Conservation (phyloP, 148 eudicot species). For the Chenopodium suecicum region DNA sequence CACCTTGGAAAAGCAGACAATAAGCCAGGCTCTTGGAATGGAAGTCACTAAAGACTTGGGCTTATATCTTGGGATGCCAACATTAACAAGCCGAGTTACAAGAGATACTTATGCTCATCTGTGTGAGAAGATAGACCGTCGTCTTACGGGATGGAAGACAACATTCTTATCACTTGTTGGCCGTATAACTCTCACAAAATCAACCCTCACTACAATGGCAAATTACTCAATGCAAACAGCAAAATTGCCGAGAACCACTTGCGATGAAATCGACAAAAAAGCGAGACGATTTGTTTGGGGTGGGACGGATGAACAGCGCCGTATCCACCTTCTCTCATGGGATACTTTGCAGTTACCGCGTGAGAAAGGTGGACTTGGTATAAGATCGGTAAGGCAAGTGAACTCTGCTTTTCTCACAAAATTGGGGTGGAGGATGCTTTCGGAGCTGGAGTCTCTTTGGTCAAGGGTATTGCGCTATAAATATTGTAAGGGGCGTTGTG, state of each 20-base stretch:
- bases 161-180: no score
- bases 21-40: background rate
- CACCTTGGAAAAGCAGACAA: fast-evolving
- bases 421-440: background rate
- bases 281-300: background rate
- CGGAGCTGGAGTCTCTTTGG: background rate
- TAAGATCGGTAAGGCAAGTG: background rate
- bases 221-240: no score
- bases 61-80: background rate
- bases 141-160: background rate
- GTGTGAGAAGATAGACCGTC: no score
- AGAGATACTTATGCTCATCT: no score
- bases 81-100: background rate
- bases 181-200: no score
- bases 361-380: background rate
- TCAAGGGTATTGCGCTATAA: fast-evolving
- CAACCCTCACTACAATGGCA: no score
- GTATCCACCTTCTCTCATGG: background rate
- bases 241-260: no score
- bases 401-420: background rate
- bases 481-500: background rate
- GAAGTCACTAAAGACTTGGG: background rate
- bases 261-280: background rate
- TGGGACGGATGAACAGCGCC: background rate
- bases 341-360: background rate